These are phyloP conservation scores for Apiosordaria backusii DNA, from an alignment of 495 filamentous ascomycete species.

Conservation along the genomic window DNA sequence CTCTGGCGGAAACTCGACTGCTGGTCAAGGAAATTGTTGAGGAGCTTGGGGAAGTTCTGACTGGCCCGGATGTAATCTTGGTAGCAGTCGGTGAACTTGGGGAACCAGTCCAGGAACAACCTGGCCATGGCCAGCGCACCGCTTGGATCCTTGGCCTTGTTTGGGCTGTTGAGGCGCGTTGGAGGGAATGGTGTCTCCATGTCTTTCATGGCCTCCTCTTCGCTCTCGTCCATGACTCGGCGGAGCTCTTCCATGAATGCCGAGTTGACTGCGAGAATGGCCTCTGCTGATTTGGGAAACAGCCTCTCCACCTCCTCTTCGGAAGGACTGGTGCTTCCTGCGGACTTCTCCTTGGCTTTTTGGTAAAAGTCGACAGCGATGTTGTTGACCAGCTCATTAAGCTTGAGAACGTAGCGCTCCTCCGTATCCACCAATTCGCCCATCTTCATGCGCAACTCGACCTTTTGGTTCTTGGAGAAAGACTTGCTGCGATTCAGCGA, in stretches of 20 bases:
- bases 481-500: constrained; percentile 67
- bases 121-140: constrained; percentile 73
- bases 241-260: constrained; percentile 72
- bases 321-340: constrained; percentile 66
- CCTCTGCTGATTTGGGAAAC: constrained; percentile 74
- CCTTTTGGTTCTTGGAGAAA: constrained; percentile 76
- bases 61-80: constrained; percentile 86
- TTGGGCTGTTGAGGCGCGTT: constrained; percentile 47
- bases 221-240: constrained; percentile 74
- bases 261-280: constrained; percentile 75
- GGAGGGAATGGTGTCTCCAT: constrained; percentile 46
- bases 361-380: constrained; percentile 69
- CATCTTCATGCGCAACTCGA: constrained; percentile 81
- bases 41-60: constrained; percentile 72
- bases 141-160: constrained; percentile 62
- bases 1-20: constrained; percentile 75
- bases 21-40: constrained; percentile 70
- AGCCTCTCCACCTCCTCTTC: constrained; percentile 67
- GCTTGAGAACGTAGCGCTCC: constrained; percentile 82
- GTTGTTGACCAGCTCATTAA: constrained; percentile 74
- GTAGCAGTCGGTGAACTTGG: constrained; percentile 83
- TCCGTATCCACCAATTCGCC: constrained; percentile 91
- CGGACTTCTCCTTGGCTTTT: constrained; percentile 55
- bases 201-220: constrained; percentile 70
- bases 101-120: constrained; percentile 81